Base-by-base conservation (phyloP, 1,284 basidiomycete species). In the Austroboletus novae-zelandiae region DNA sequence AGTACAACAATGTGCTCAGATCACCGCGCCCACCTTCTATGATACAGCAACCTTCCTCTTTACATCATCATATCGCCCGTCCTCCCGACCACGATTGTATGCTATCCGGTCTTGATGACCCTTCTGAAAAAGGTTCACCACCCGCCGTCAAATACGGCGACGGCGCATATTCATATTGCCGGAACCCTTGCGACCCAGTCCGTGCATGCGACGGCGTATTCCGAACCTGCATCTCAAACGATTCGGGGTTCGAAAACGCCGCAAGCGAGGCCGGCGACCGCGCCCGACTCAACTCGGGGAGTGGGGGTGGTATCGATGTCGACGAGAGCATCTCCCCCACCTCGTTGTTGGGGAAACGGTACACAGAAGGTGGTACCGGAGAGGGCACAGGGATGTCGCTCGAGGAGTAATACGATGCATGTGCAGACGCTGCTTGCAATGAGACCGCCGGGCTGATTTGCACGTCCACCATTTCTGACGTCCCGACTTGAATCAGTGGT, bases 391-490 rank as follows among this genome's bases (percentile, higher is more conserved):
- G 83, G 30, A 89, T 74, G 43, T 86, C 83, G 9, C 77, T 85
- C 10, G 73, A 79, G 23, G 87, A 86, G 62, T 90, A 88, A 61
- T 87, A 88, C n/a, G 87, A 88, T 6, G 45, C 48, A 14, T 56
- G 60, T 15, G 65, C 58, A 13, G 60, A 54, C 34, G 44, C 5
- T 6, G 47, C 5, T 5, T 44, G 17, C n/a, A 23, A 8, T 4
- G 17, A 20, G 18, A n/a, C 4, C 4, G 25, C 6, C n/a, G 34
- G 42, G 25, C 45, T 18, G 5, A 42, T 10, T 20, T 41, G 51
- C 35, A 27, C n/a, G 11, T 48, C 46, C 11, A 39, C 10, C 42
- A 48, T 47, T 27, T 54, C 52, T 5, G 51, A 43, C 9, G 48
- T 43, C n/a, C 32, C 54, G 3, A 65, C 50, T 0, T 49, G 41